These are phyloP conservation scores for Mycogone perniciosa DNA, from an alignment of 2,329 filamentous ascomycete species.

Conservation along the genomic window DNA sequence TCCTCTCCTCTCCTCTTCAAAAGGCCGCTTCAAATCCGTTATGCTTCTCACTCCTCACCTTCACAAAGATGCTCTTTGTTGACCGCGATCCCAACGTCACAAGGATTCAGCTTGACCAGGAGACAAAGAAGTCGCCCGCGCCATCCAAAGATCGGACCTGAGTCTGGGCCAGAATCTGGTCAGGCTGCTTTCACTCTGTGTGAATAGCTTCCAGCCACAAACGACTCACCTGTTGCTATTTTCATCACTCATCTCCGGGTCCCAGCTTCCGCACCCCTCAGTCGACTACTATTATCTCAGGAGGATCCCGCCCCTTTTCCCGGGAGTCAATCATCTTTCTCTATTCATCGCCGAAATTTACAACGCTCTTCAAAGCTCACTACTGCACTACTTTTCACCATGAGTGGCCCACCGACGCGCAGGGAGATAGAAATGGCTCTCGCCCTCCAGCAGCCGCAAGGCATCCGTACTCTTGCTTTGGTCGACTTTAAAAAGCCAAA, in stretches of 20 bases:
- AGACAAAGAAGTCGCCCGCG: conserved; percentile 10
- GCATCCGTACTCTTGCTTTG: not conserved
- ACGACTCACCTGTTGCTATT: not conserved
- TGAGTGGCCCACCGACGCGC: not conserved
- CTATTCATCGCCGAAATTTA: not conserved
- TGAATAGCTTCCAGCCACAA: not conserved
- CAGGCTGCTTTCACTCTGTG: not conserved
- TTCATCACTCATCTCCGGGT: not conserved
- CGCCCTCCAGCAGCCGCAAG: not conserved
- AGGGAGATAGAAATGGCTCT: conserved; percentile 6
- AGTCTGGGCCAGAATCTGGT: not conserved
- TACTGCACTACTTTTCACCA: not conserved
- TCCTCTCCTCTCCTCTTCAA: not conserved
- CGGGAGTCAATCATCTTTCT: not conserved
- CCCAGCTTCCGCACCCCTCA: not conserved
- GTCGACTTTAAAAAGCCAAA: conserved; percentile 20
- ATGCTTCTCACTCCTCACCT: conserved; percentile 6
- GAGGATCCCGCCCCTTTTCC: not conserved
- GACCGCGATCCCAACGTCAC: conserved; percentile 9
- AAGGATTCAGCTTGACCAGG: conserved; percentile 7
- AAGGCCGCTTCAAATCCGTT: not conserved
- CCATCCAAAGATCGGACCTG: conserved; percentile 2
- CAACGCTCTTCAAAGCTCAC: not conserved
- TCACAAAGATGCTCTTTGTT: conserved; percentile 24
- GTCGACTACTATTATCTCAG: not conserved